These are phyloP conservation scores for Eucalyptus pauciflora DNA, from an alignment of 345 rosid species.

Conservation along the genomic window DNA sequence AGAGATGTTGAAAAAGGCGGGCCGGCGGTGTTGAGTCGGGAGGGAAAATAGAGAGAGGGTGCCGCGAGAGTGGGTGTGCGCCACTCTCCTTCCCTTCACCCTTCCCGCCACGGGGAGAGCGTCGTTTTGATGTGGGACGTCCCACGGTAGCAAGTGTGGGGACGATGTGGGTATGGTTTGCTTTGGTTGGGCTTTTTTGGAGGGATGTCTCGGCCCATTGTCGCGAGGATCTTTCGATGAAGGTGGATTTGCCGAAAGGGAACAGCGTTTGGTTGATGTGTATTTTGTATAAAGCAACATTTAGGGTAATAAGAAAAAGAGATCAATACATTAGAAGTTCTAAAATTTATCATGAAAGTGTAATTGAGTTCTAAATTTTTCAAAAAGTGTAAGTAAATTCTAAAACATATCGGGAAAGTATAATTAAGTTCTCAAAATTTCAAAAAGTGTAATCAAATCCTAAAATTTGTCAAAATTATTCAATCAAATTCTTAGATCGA, in stretches of 20 bases:
- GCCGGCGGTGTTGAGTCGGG: not conserved
- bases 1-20: not conserved
- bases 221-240: not conserved
- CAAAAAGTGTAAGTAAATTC: accelerated
- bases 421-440: accelerated
- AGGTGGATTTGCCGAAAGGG: not conserved
- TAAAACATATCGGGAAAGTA: accelerated
- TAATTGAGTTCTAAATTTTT: accelerated
- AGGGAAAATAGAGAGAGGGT: not conserved
- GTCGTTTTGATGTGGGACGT: not conserved
- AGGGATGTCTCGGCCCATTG: not conserved
- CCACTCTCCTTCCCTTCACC: not conserved
- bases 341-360: accelerated
- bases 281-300: not conserved
- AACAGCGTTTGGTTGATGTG: not conserved
- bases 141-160: not conserved
- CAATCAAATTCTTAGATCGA: accelerated
- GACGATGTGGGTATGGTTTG: not conserved
- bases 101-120: not conserved
- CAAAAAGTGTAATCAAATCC: accelerated
- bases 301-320: accelerated
- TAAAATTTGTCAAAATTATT: accelerated
- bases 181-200: not conserved
- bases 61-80: not conserved
- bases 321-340: accelerated